Conservation (phyloP, 371 early-diverging fungal species). For the Rhizopus sp. region DNA sequence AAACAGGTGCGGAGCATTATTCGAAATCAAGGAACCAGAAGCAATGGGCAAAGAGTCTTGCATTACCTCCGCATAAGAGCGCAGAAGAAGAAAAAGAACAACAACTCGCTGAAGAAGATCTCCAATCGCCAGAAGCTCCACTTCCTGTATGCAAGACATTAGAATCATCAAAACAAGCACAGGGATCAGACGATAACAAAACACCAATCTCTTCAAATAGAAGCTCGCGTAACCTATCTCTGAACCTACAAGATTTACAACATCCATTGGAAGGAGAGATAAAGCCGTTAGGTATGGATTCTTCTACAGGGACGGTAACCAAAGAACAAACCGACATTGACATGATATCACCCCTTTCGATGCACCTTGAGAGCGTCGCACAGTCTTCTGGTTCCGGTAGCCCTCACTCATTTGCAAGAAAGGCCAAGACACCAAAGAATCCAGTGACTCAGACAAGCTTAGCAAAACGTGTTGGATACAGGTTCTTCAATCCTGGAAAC, state of each 20-base stretch:
- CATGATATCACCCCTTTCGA: slow-evolving; percentile 17
- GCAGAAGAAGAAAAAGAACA: not conserved
- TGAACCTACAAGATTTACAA: slow-evolving; percentile 25
- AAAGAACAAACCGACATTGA: slow-evolving; percentile 8
- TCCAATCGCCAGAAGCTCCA: not conserved
- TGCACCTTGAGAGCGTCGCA: slow-evolving; percentile 1
- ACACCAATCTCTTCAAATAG: not conserved
- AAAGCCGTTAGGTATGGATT: slow-evolving; percentile 3
- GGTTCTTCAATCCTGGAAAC: slow-evolving; percentile 24
- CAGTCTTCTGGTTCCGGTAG: slow-evolving; percentile 14
- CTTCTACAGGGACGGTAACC: not conserved
- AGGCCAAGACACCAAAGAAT: slow-evolving; percentile 5
- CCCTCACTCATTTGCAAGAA: slow-evolving; percentile 6
- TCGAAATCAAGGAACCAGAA: slow-evolving; percentile 11
- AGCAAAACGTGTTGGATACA: slow-evolving; percentile 29
- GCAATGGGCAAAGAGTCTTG: not conserved
- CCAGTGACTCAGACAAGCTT: slow-evolving; percentile 31
- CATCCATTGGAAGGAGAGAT: slow-evolving; percentile 15
- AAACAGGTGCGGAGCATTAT: slow-evolving; percentile 26
- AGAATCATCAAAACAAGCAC: slow-evolving; percentile 2
- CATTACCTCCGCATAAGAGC: not conserved
- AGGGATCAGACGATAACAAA: not conserved
- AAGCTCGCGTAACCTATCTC: slow-evolving; percentile 7
- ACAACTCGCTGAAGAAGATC: not conserved
- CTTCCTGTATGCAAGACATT: not conserved